Evolutionary conservation across 306 rosid species (phyloP).

Genomic region (Castanopsis chinensis): DNA sequence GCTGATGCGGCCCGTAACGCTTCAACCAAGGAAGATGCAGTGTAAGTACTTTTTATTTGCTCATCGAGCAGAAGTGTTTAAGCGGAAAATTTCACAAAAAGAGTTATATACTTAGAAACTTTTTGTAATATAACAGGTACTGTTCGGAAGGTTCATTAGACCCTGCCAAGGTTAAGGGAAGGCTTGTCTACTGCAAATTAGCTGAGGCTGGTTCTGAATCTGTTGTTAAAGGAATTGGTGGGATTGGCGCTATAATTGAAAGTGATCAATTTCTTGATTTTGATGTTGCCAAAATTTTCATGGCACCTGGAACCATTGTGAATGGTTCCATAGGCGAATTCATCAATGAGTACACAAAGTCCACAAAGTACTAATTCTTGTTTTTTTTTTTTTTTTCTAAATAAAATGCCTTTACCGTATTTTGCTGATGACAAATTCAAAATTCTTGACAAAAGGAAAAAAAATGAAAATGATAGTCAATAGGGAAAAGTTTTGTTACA

Average conservation of each 20-base stretch:
- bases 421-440: no score
- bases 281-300: constrained; percentile 63
- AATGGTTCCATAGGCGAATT: constrained; percentile 38
- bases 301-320: constrained; percentile 72
- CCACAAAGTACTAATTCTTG: constrained; percentile 47
- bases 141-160: constrained; percentile 47
- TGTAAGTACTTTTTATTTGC: constrained; percentile 26
- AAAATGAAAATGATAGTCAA: no score
- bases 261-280: constrained; percentile 28
- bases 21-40: constrained; percentile 45
- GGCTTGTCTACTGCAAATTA: constrained; percentile 51
- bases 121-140: constrained; percentile 26
- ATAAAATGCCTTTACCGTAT: no score
- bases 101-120: not conserved
- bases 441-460: no score
- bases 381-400: no score
- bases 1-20: constrained; percentile 50
- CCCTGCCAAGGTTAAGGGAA: constrained; percentile 68
- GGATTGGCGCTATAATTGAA: constrained; percentile 58
- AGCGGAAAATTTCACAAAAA: not conserved
- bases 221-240: constrained; percentile 62
- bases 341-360: constrained; percentile 47
- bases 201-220: constrained; percentile 56
- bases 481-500: no score
- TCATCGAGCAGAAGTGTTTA: not conserved